Evolutionary conservation across 495 filamentous ascomycete species (phyloP).

Genomic region (Aspergillus biplanus): DNA sequence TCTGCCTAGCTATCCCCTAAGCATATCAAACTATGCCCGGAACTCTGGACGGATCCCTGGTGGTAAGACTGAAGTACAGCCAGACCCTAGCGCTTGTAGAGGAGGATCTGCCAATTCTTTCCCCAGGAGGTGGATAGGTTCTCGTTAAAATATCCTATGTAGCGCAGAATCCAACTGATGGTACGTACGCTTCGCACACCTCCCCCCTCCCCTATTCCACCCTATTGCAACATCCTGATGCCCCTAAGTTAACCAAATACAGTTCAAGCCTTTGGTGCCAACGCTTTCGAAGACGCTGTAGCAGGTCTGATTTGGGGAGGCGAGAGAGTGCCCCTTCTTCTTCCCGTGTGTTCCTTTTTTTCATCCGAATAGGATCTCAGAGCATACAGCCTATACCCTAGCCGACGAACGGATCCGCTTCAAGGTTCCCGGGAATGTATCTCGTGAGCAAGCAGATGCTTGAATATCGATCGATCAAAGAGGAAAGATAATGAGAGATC

Average conservation of each 20-base stretch:
- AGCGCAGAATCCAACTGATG: slow-evolving; percentile 36
- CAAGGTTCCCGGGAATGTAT: slow-evolving; percentile 26
- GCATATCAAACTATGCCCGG: neutral
- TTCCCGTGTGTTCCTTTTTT: neutral
- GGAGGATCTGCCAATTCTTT: slow-evolving; percentile 4
- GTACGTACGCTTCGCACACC: slow-evolving; percentile 8
- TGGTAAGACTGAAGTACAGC: neutral
- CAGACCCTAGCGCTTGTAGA: neutral
- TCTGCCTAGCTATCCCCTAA: no score
- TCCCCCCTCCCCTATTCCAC: neutral
- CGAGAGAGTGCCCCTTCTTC: slow-evolving; percentile 7
- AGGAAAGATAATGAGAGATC: slow-evolving; percentile 22
- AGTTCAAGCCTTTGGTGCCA: slow-evolving; percentile 31
- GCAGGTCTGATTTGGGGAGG: slow-evolving; percentile 35
- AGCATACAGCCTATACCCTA: slow-evolving; percentile 29
- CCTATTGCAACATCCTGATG: neutral
- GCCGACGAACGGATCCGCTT: slow-evolving; percentile 33
- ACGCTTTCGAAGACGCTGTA: slow-evolving; percentile 43
- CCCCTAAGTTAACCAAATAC: neutral
- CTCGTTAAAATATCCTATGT: slow-evolving; percentile 33
- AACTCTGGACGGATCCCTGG: neutral
- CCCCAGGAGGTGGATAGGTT: slow-evolving; percentile 19
- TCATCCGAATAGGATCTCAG: slow-evolving; percentile 18
- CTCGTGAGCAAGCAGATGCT: slow-evolving; percentile 27
- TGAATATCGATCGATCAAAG: slow-evolving; percentile 24